phyloP scores from a whole-genome alignment of 2,329 filamentous ascomycete species.

The Aspergillus aculeatus region DNA sequence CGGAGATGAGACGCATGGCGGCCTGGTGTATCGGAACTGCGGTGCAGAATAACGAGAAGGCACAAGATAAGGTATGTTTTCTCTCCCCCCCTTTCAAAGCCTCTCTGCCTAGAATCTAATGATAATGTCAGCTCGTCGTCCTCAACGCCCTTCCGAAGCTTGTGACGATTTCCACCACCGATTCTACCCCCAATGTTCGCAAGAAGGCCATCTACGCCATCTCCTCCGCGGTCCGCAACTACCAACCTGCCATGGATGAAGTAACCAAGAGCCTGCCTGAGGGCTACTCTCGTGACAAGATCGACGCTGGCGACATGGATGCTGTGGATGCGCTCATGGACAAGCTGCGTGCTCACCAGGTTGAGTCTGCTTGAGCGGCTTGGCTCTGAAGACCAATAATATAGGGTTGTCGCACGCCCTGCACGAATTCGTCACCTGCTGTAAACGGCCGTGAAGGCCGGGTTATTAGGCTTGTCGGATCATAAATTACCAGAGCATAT shows the following conservation, averaged over 20 bases:
- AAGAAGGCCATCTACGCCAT: constrained; percentile 89
- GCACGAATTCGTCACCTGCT: background rate
- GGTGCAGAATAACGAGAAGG: constrained; percentile 90
- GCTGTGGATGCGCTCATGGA: constrained; percentile 74
- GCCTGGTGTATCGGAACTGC: constrained; percentile 95
- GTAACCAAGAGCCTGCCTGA: constrained; percentile 67
- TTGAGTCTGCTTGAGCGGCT: constrained; percentile 27
- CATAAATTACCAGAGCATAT: background rate
- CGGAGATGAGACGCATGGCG: constrained; percentile 76
- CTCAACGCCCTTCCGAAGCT: constrained; percentile 69
- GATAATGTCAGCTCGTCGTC: constrained; percentile 47
- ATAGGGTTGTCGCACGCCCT: background rate
- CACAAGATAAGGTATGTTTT: constrained; percentile 67
- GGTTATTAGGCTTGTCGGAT: background rate
- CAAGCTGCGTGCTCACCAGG: constrained; percentile 55
- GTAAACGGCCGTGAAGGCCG: too few relatives aligned
- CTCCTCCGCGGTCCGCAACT: constrained; percentile 83
- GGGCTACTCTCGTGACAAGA: constrained; percentile 57
- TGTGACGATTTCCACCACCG: constrained; percentile 62
- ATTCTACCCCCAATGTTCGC: constrained; percentile 63
- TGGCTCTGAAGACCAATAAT: background rate
- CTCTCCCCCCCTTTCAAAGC: background rate
- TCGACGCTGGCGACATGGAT: constrained; percentile 88
- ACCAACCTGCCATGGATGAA: constrained; percentile 69
- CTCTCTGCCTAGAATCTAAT: too few relatives aligned